A percentile compares a stretch with the other conserved stretches of the same genome.
Conservation (phyloP, 2,329 filamentous ascomycete genomes). For the Venturia aucupariae region DNA sequence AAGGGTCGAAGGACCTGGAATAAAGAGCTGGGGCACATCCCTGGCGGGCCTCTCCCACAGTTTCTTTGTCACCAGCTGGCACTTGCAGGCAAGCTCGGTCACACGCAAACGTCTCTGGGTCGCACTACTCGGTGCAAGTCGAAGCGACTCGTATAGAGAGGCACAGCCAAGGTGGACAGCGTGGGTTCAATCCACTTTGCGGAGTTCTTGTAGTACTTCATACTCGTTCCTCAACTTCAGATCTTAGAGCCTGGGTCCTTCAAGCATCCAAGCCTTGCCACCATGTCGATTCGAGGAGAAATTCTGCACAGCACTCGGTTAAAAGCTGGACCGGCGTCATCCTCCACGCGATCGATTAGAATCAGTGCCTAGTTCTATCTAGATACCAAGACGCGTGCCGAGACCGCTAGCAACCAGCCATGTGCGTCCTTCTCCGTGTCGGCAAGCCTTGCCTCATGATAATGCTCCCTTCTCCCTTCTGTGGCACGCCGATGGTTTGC, state of each 20-base stretch:
- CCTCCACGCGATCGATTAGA: constrained; percentile 2
- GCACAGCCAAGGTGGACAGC: not conserved
- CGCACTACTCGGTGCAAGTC: not conserved
- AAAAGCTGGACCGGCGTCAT: not conserved
- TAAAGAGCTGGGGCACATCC: not conserved
- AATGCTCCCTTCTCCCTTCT: not conserved
- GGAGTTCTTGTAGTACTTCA: not conserved
- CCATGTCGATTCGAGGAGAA: not conserved
- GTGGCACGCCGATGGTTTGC: not conserved
- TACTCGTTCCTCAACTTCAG: too few relatives aligned
- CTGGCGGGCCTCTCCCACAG: not conserved
- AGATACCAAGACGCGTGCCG: not conserved
- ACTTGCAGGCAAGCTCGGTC: constrained; percentile 2
- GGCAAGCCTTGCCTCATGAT: not conserved
- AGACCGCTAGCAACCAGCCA: not conserved
- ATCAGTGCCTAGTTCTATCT: constrained; percentile 1
- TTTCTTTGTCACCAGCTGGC: not conserved
- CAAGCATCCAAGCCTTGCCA: not conserved
- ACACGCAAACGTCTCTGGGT: not conserved
- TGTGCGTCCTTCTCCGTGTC: not conserved
- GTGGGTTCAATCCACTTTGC: not conserved
- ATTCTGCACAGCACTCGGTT: not conserved
- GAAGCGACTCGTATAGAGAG: not conserved
- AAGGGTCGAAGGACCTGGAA: not conserved
- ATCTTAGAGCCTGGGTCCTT: not conserved